Conservation (phyloP, 768 basidiomycete genomes). For the Trametes cingulata region DNA sequence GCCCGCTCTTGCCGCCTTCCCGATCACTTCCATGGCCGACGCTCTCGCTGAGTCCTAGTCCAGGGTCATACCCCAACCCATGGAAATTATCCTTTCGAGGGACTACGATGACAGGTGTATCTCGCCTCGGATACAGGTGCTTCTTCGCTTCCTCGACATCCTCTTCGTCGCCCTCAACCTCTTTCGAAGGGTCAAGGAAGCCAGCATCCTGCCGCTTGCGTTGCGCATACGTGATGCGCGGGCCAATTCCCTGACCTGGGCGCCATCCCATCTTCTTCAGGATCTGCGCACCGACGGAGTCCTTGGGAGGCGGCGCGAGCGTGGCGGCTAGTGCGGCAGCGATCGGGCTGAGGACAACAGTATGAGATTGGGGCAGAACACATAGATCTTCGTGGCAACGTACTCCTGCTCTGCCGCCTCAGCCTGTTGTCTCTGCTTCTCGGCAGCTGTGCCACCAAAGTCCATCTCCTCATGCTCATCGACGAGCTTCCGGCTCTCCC, state of each 20-base stretch:
- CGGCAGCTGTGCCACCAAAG: conserved; percentile 56
- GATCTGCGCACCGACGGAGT: conserved; percentile 82
- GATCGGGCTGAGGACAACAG: conserved; percentile 51
- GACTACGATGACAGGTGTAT: conserved; percentile 64
- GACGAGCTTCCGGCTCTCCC: conserved; percentile 70
- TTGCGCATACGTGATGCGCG: conserved; percentile 77
- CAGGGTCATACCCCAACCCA: conserved; percentile 81
- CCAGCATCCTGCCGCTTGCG: conserved; percentile 69
- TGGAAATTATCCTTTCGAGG: conserved; percentile 73
- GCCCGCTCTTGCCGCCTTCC: conserved; percentile 39
- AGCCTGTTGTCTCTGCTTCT: conserved; percentile 36
- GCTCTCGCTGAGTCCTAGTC: conserved; percentile 60
- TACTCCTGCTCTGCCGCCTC: conserved; percentile 57
- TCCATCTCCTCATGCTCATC: conserved; percentile 83
- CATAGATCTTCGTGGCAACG: conserved; percentile 28
- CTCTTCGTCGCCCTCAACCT: conserved; percentile 57
- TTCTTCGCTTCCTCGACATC: conserved; percentile 83
- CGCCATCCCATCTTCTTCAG: conserved; percentile 97
- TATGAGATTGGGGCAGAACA: neutral
- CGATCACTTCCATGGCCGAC: conserved; percentile 41
- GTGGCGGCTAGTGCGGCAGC: conserved; percentile 61
- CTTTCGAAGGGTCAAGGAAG: conserved; percentile 44
- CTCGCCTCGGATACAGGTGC: conserved; percentile 84
- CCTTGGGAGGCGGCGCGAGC: conserved; percentile 71
- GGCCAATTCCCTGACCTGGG: conserved; percentile 90